Conservation (phyloP, 2,329 filamentous ascomycete species). For the Aspergillus proliferans region DNA sequence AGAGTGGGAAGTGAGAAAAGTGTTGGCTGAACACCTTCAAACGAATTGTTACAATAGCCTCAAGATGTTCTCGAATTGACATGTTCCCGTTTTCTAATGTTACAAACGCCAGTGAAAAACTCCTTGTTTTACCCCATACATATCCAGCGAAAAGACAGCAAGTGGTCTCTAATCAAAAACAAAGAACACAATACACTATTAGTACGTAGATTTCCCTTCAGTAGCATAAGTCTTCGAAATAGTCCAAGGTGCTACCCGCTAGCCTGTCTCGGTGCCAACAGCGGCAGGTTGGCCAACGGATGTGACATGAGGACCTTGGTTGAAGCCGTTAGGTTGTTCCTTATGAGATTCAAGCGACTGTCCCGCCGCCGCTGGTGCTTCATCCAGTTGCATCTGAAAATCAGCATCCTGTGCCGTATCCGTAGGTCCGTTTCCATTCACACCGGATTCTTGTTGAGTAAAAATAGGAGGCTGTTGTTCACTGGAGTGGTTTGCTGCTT, state of each 20-base stretch:
- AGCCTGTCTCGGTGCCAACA: not conserved
- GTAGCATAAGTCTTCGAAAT: too few species aligned
- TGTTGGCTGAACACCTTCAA: too few species aligned
- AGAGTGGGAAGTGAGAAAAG: too few species aligned
- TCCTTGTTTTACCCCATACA: not conserved
- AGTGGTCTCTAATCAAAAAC: not conserved
- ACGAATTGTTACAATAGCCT: too few species aligned
- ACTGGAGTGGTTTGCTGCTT: constrained; percentile 8
- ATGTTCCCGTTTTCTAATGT: not conserved
- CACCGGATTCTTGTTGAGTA: not conserved
- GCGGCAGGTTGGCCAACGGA: not conserved
- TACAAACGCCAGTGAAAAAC: not conserved
- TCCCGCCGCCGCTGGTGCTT: not conserved
- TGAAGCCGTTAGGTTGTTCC: not conserved
- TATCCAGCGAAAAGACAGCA: not conserved
- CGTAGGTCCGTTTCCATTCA: constrained; percentile 4
- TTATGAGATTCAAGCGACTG: constrained; percentile 1
- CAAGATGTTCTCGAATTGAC: too few species aligned
- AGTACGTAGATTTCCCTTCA: too few species aligned
- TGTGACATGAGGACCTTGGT: not conserved
- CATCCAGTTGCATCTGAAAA: not conserved
- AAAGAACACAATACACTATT: not conserved
- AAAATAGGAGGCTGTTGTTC: not conserved
- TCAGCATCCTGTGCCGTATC: constrained; percentile 1
- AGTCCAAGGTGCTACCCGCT: not conserved